Percentiles rank a stretch among this genome's conserved stretches.
phyloP scores from a whole-genome alignment of 108 stramenopile genomes.

The Pseudonitzschia delicatissima region DNA sequence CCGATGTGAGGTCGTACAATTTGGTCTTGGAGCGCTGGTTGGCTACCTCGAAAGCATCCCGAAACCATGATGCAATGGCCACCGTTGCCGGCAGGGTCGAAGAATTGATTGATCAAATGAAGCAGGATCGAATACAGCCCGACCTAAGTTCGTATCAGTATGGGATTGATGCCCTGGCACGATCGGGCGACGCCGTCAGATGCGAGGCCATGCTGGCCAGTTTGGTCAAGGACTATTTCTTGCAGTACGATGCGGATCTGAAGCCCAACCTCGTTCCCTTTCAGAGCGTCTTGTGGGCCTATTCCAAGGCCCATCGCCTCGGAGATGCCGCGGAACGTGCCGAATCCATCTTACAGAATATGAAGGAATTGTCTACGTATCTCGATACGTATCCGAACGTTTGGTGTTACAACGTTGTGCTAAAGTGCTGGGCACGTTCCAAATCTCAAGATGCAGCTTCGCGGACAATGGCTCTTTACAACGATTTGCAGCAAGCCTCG shows the following conservation, averaged over 20 bases:
- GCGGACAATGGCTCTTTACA: conserved; percentile 16
- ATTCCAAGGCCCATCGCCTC: conserved; percentile 21
- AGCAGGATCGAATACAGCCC: conserved; percentile 12
- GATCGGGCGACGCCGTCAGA: conserved; percentile 21
- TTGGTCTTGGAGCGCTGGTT: conserved; percentile 27
- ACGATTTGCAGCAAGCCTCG: conserved; percentile 8
- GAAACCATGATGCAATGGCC: not conserved
- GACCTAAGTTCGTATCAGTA: conserved; percentile 18
- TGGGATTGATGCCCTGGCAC: conserved; percentile 22
- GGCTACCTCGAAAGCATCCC: not conserved
- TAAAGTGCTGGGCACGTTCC: conserved; percentile 31
- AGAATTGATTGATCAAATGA: conserved; percentile 24
- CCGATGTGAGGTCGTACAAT: conserved; percentile 46
- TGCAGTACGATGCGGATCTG: conserved; percentile 32
- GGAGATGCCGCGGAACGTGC: conserved; percentile 30
- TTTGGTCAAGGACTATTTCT: conserved; percentile 24
- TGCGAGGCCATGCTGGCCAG: conserved; percentile 21
- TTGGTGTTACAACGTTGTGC: conserved; percentile 26
- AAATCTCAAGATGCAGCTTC: conserved; percentile 1
- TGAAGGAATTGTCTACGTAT: conserved; percentile 20
- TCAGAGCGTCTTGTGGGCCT: conserved; percentile 27
- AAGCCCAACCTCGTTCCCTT: conserved; percentile 30
- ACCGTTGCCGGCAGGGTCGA: not conserved
- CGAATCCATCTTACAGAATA: conserved; percentile 30
- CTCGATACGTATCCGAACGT: conserved; percentile 19